Evolutionary conservation across 2,329 filamentous ascomycete species (phyloP), one percentile per base, ranked within the genome.

Genomic region (Arachnopeziza araneosa): DNA sequence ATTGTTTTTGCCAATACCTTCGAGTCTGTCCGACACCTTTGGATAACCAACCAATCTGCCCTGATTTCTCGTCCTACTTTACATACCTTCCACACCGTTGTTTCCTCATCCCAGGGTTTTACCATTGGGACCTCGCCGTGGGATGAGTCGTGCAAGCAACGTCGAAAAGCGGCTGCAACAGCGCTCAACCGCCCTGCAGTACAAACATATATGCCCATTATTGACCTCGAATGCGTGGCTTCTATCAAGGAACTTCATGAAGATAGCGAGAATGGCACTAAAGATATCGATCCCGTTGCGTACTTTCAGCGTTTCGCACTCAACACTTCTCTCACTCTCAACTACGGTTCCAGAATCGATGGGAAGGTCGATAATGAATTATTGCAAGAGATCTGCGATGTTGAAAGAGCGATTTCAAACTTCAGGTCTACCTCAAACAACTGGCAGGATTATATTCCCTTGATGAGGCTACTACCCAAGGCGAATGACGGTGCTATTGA

Each of bases 91-190:
- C 90, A 93, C 74, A 89, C 82, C 5, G 87, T 93, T 3, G 87
- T 92, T 2, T 91, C 89, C 1, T 84, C 80, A 36, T 90, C 87
- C 0, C 87, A 91, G 66, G 89, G 89, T 6, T 89, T 91, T 73
- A 93, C 90, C 0, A 91, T 95, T 62, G 90, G 90, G 1, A 91
- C 90, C 0, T 92, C 89, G 0, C 90, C 90, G 0, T 95, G 90
- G 87, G 89, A 93, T 63, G 89, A 91, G 55, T 90, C 86, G 1
- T 91, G 88, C 75, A 93, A 93, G 73, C 78, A 80, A 24, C 82
- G 89, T 10, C 83, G 90, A 63, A 93, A 91, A 76, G 89, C 88
- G 0, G 90, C 89, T 1, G 89, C 88, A 3, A 91, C 89, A 0
- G 89, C 90, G 0, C 79, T 93, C 23, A 93, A 93, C 71, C 82